Evolutionary conservation across 148 eudicot species (phyloP), one percentile per base, ranked within the genome.

Genomic region (Vaccinium myrtillus): DNA sequence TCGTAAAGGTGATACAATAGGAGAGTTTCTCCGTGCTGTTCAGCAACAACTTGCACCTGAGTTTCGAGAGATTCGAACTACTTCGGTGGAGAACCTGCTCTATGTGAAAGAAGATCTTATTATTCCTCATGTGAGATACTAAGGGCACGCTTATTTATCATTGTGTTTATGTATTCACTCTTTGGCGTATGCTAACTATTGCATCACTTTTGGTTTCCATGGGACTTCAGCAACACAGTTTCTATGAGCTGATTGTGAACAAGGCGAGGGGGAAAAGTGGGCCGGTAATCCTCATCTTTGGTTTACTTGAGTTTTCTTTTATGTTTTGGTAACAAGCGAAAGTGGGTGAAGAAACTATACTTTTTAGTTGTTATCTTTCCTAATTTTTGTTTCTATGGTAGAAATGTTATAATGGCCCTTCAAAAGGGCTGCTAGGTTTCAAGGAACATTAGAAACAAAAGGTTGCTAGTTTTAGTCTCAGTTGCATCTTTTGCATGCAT

Each of bases 261-360:
- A 96, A 96, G 92, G 99, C 99, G 10, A 90, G 99, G 90, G 99
- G 99, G 82, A 96, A 96, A 89, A 96, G 99, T 92, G 99, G 99
- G 74, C 99, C 99, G 94, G 99, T 96, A 92, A 89, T 82, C 75
- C 81, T 87, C 79, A 19, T 8, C 21, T 79, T 25, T 27, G 4
- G 80, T 77, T 83, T 48, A 7, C 19, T 79, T 82, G 27, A 78
- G 49, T 87, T 78, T 30, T 75, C 46, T 1, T 82, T 49, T 73
- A 58, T 25, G 8, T 10, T 82, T 63, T 50, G 2, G 48, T 79
- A 55, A 55, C 43, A 54, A 53, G 46, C 3, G 32, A 49, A 53
- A 23, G 79, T 65, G 27, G 8, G 43, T 8, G 9, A 50, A 25
- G 36, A 83, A 83, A 75, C 23, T 43, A 48, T 3, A 23, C 54